Evolutionary conservation across 2,329 filamentous ascomycete species (phyloP).

Genomic region (Fusarium sp.): DNA sequence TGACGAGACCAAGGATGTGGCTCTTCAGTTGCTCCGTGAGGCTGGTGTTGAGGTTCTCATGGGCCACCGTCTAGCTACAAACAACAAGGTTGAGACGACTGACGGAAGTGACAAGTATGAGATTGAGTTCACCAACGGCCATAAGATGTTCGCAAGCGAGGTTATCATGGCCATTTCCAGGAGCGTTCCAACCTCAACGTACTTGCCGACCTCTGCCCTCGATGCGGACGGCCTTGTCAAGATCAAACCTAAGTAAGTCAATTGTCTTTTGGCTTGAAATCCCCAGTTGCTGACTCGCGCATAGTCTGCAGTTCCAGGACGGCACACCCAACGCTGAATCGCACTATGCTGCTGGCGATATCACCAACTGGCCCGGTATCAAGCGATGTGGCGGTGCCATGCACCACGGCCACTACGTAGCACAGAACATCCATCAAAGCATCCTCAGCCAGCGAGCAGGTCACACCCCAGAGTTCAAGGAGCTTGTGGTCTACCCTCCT

Average conservation of each 20-base stretch:
- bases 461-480: constrained; percentile 56
- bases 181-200: constrained; percentile 68
- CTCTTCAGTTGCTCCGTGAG: constrained; percentile 66
- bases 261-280: neutral
- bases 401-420: constrained; percentile 74
- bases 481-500: constrained; percentile 64
- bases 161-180: constrained; percentile 77
- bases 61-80: constrained; percentile 64
- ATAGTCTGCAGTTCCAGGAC: constrained; percentile 63
- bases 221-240: constrained; percentile 73
- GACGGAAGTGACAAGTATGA: constrained; percentile 55
- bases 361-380: constrained; percentile 78
- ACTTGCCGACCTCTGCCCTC: constrained; percentile 67
- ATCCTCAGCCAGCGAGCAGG: constrained; percentile 58
- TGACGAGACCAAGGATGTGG: constrained; percentile 72
- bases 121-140: constrained; percentile 68
- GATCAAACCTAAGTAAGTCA: constrained; percentile 62
- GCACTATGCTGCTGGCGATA: constrained; percentile 77
- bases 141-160: constrained; percentile 67
- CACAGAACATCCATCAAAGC: constrained; percentile 72
- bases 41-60: constrained; percentile 73
- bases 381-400: constrained; percentile 82
- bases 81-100: constrained; percentile 55
- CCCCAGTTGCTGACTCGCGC: neutral
- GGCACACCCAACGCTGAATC: constrained; percentile 63